phyloP scores from a whole-genome alignment of 208 protist species.

The Acanthamoeba sp. region DNA sequence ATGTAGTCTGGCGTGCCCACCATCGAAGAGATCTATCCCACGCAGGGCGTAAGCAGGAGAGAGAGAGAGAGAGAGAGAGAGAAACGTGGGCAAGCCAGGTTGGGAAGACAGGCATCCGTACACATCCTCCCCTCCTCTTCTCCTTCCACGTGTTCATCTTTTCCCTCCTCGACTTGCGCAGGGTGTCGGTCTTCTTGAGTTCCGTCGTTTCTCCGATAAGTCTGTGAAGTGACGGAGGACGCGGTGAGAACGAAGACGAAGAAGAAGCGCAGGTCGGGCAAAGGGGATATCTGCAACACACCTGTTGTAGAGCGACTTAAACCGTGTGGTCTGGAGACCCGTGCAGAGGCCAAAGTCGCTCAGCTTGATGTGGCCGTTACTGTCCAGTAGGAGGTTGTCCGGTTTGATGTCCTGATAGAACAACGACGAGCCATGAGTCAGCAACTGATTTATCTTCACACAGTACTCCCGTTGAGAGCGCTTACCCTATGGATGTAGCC shows the following conservation, averaged over 20 bases:
- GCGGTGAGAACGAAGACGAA: not conserved
- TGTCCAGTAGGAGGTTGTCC: slow-evolving; percentile 98
- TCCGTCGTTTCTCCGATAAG: slow-evolving; percentile 61
- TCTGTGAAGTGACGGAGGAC: not conserved
- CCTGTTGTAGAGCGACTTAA: slow-evolving; percentile 84
- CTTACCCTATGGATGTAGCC: slow-evolving; percentile 89
- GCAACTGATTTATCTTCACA: not conserved
- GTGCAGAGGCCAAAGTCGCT: slow-evolving; percentile 98
- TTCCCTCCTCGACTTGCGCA: slow-evolving; percentile 58
- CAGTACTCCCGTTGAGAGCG: not conserved
- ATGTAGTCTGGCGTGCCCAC: slow-evolving; percentile 97
- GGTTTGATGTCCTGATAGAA: slow-evolving; percentile 96
- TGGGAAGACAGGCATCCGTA: not conserved
- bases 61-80: not conserved
- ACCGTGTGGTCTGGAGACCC: slow-evolving; percentile 86
- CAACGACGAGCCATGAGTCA: not conserved
- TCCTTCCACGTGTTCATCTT: slow-evolving; percentile 73
- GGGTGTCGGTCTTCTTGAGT: slow-evolving; percentile 62
- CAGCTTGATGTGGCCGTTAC: slow-evolving; percentile 97
- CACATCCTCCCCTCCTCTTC: slow-evolving; percentile 39
- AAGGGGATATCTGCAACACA: not conserved
- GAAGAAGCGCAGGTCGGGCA: not conserved
- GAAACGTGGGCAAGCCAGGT: too few species aligned
- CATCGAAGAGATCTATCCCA: slow-evolving; percentile 77
- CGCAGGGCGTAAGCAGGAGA: too few species aligned